phyloP scores from a whole-genome alignment of 1,284 basidiomycete species.

The Rhodotorula sp. region DNA sequence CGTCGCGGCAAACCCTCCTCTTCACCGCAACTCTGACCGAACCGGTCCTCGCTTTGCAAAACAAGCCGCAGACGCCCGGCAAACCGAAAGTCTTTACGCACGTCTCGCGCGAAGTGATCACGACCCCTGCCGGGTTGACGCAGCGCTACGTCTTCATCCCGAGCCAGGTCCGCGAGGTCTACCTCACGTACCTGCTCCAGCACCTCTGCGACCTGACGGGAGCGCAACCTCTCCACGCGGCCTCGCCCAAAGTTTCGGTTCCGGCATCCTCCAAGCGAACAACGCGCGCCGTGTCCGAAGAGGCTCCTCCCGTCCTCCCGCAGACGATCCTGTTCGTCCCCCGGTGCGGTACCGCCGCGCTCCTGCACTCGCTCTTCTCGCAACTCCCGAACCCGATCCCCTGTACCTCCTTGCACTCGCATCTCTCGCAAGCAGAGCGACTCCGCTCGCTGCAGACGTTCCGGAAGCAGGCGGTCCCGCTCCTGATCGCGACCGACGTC shows the following conservation, averaged over 20 bases:
- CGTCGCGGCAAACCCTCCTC: constrained; percentile 86
- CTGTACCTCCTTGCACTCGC: constrained; percentile 86
- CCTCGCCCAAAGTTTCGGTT: neutral
- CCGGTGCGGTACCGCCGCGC: constrained; percentile 78
- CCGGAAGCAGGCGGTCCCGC: constrained; percentile 79
- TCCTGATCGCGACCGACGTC: constrained; percentile 91
- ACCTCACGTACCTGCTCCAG: constrained; percentile 85
- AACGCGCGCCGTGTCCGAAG: constrained; percentile 48
- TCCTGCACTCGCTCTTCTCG: constrained; percentile 66
- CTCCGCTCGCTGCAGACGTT: constrained; percentile 82
- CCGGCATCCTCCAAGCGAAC: constrained; percentile 7
- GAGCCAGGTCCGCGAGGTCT: constrained; percentile 88
- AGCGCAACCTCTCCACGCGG: constrained; percentile 35
- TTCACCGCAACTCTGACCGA: constrained; percentile 94
- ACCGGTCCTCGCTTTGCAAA: constrained; percentile 76
- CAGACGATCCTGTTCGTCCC: constrained; percentile 94
- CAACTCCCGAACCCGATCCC: constrained; percentile 70
- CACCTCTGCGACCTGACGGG: constrained; percentile 56
- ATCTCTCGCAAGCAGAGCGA: constrained; percentile 84
- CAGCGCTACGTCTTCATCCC: constrained; percentile 92
- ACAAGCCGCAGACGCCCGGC: constrained; percentile 70
- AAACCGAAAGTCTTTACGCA: constrained; percentile 86
- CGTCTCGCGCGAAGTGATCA: constrained; percentile 69
- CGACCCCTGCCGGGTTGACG: constrained; percentile 77
- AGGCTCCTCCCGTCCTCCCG: constrained; percentile 60